Base-by-base conservation (phyloP, 2,329 filamentous ascomycete species). In the Colletotrichum tabaci region DNA sequence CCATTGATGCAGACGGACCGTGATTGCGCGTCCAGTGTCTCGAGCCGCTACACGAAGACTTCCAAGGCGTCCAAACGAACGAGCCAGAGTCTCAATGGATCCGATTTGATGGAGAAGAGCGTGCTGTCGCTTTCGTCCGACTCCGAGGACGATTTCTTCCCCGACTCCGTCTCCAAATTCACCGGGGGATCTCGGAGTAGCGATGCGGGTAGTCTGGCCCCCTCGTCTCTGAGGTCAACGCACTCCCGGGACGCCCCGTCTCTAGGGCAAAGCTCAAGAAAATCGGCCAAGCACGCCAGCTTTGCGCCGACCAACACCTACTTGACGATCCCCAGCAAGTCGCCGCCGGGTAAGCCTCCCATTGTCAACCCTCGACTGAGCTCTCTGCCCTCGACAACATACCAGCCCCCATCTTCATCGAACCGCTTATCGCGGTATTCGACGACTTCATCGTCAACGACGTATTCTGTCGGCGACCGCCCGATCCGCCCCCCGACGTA, bases 101-200 rank as follows among this genome's bases (percentile, higher is more conserved):
- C 86, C 2, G 87, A 90, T 71, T 80, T 89, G 7, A 83, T 87
- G 52, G 84, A 87, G 62, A 88, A 83, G 70, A 90, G 88, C 72
- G 83, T 90, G 1, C 79, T 90, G 16, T 87, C 88, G 1, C 82
- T 90, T 1, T 89, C 88, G 1, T 89, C 88, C 0, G 88, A 90
- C 72, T 89, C 88, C 0, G 88, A 90, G 67, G 87, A 87, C 6
- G 85, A 86, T 38, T 83, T 80, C 35, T 77, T 76, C 21, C 76
- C 76, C 8, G 81, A 81, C 12, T 74, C 79, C 2, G 76, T 77
- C 2, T 78, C 80, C 2, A 79, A 75, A 62, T 75, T 75, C 2
- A 75, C 77, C 13, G 72, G 71, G 8, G 61, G 60, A 15, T 67
- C 65, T 21, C 65, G 62, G 12, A 70, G 73, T 50, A 71, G 68